phyloP scores from a whole-genome alignment of 139 green algal genomes.

The Coelastrella sp. region DNA sequence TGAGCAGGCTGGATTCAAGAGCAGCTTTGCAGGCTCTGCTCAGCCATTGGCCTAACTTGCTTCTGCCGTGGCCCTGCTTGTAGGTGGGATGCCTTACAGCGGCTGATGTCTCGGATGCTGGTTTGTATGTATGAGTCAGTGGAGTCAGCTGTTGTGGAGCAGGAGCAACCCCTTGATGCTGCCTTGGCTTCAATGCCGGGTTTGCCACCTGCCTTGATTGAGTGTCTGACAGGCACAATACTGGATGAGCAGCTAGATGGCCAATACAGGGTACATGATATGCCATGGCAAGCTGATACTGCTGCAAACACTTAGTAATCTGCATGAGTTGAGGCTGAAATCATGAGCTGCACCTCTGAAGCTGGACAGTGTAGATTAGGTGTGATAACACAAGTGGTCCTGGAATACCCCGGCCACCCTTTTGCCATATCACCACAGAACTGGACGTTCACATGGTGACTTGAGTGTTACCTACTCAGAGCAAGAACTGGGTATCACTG shows the following conservation, averaged over 20 bases:
- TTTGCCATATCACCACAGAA: too few relatives aligned
- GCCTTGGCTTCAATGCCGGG: not conserved
- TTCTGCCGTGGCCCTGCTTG: not conserved
- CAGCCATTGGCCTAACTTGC: not conserved
- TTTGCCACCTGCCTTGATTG: conserved; percentile 7
- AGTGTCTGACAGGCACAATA: not conserved
- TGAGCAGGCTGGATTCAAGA: not conserved
- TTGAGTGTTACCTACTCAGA: too few relatives aligned
- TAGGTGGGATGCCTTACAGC: conserved; percentile 36
- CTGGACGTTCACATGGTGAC: too few relatives aligned
- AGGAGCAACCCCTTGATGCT: not conserved
- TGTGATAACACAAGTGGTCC: too few relatives aligned
- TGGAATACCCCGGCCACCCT: too few relatives aligned
- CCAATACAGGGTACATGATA: conserved; percentile 23
- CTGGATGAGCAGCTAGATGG: not conserved
- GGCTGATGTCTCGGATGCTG: conserved; percentile 6
- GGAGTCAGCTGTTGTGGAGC: not conserved
- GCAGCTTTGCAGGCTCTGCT: not conserved
- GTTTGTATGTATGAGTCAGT: not conserved
- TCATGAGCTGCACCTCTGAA: too few relatives aligned
- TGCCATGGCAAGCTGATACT: too few relatives aligned
- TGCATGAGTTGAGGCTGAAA: too few relatives aligned
- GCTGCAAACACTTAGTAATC: too few relatives aligned
- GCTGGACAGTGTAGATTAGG: too few relatives aligned
- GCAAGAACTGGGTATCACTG: too few relatives aligned